phyloP scores from a whole-genome alignment of 2,329 filamentous ascomycete species.

The Pyrenophora tritici-repentis region DNA sequence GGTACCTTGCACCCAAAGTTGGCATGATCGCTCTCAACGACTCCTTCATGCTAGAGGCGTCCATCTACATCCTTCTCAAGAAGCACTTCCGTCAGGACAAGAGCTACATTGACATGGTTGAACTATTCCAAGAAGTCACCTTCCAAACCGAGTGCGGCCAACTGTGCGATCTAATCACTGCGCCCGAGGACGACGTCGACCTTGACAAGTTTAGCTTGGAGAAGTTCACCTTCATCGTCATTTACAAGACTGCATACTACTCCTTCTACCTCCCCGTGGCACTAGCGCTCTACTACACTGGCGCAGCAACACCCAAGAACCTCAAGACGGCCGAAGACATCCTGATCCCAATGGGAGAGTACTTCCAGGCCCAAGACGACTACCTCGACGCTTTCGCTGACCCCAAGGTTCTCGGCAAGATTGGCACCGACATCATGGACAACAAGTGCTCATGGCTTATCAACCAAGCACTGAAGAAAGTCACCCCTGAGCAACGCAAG shows the following conservation, averaged over 20 bases:
- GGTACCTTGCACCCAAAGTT: slow-evolving; percentile 88
- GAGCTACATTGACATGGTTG: slow-evolving; percentile 85
- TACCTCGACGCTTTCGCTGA: slow-evolving; percentile 98
- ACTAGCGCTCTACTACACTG: slow-evolving; percentile 82
- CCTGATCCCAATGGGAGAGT: slow-evolving; percentile 95
- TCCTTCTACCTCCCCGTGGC: slow-evolving; percentile 98
- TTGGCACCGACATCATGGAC: slow-evolving; percentile 97
- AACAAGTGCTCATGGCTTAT: slow-evolving; percentile 99
- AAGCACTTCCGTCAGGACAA: slow-evolving; percentile 90
- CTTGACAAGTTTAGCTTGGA: slow-evolving; percentile 93
- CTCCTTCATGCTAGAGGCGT: slow-evolving; percentile 89
- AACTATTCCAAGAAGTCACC: slow-evolving; percentile 94
- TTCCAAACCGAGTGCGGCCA: slow-evolving; percentile 96
- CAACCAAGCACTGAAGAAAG: slow-evolving; percentile 86
- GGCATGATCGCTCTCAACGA: slow-evolving; percentile 99
- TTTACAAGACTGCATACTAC: slow-evolving; percentile 99
- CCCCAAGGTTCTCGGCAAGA: slow-evolving; percentile 93
- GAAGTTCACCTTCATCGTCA: slow-evolving; percentile 97
- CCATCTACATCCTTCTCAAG: slow-evolving; percentile 90
- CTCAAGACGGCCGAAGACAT: slow-evolving; percentile 88
- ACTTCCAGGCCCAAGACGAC: slow-evolving; percentile 99
- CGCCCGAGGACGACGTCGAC: slow-evolving; percentile 90
- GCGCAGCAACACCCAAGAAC: slow-evolving; percentile 84
- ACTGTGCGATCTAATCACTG: slow-evolving; percentile 91
- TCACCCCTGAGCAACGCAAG: slow-evolving; percentile 82